Conservation (phyloP, 495 filamentous ascomycete species). For the Penicillium flavigenum region DNA sequence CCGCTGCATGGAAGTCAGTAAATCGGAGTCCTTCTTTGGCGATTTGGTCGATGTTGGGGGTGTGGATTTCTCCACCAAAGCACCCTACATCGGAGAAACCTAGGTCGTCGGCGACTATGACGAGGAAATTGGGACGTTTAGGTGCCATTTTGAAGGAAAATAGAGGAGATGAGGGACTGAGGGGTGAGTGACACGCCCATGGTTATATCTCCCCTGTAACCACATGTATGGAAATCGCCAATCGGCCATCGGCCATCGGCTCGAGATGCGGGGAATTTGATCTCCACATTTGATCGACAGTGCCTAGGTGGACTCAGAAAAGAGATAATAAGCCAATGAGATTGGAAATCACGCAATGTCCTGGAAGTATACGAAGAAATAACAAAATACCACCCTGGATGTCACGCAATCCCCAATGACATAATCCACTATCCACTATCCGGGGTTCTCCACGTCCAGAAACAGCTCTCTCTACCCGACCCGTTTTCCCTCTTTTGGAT, state of each 20-base stretch:
- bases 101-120: conserved; percentile 62
- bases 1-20: conserved; percentile 62
- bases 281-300: background rate
- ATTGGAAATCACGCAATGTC: conserved; percentile 19
- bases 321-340: conserved; percentile 19
- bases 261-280: conserved; percentile 39
- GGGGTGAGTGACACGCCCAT: background rate
- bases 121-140: conserved; percentile 62
- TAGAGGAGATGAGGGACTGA: background rate
- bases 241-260: conserved; percentile 33
- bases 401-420: too few relatives aligned
- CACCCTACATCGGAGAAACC: conserved; percentile 62
- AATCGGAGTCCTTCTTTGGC: conserved; percentile 57
- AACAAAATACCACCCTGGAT: too few relatives aligned
- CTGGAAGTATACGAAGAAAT: too few relatives aligned
- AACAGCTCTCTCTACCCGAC: too few relatives aligned
- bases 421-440: too few relatives aligned
- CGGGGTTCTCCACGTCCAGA: too few relatives aligned
- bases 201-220: background rate
- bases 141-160: conserved; percentile 17
- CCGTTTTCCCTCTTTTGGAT: too few relatives aligned
- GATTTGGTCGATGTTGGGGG: conserved; percentile 59
- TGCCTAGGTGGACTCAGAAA: conserved; percentile 38
- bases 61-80: conserved; percentile 64
- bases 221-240: conserved; percentile 17